Percentiles rank a stretch among this genome's conserved stretches.
Conservation (phyloP, 169 alveolate species). For the Amoebophrya sp. region DNA sequence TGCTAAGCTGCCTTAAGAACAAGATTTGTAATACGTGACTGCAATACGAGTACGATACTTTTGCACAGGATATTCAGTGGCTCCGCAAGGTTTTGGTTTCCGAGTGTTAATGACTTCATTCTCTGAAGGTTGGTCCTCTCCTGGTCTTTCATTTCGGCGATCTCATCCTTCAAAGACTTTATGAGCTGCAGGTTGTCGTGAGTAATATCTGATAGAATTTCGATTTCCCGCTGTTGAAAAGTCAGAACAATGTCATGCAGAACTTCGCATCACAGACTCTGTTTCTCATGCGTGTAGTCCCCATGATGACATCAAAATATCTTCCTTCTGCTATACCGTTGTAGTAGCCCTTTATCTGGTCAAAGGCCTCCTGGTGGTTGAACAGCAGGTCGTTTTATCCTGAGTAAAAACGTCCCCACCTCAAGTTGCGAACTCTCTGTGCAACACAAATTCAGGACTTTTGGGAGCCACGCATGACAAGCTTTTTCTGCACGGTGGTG, state of each 20-base stretch:
- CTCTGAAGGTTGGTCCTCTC: conserved; percentile 36
- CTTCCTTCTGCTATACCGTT: too few species aligned
- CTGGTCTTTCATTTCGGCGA: conserved; percentile 36
- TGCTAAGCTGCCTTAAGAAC: too few species aligned
- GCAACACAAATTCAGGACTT: conserved; percentile 13
- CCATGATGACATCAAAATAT: too few species aligned
- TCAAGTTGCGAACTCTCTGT: not conserved
- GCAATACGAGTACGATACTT: too few species aligned
- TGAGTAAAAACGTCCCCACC: not conserved
- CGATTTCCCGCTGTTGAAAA: too few species aligned
- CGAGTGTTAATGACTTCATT: conserved; percentile 35
- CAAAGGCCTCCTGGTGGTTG: conserved; percentile 66
- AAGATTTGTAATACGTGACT: too few species aligned
- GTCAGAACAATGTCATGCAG: too few species aligned
- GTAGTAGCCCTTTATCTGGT: conserved; percentile 66
- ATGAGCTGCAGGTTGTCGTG: conserved; percentile 71
- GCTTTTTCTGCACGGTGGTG: too few species aligned
- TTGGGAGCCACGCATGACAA: too few species aligned
- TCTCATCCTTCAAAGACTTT: conserved; percentile 57
- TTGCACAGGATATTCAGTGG: too few species aligned
- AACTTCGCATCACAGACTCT: too few species aligned
- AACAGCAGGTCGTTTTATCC: conserved; percentile 13
- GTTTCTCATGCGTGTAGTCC: too few species aligned
- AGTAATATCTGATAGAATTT: conserved; percentile 58
- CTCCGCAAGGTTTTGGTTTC: conserved; percentile 39